phyloP scores from a whole-genome alignment of 225 moss, liverwort and hornwort species.

The Antitrichia curtipendula region DNA sequence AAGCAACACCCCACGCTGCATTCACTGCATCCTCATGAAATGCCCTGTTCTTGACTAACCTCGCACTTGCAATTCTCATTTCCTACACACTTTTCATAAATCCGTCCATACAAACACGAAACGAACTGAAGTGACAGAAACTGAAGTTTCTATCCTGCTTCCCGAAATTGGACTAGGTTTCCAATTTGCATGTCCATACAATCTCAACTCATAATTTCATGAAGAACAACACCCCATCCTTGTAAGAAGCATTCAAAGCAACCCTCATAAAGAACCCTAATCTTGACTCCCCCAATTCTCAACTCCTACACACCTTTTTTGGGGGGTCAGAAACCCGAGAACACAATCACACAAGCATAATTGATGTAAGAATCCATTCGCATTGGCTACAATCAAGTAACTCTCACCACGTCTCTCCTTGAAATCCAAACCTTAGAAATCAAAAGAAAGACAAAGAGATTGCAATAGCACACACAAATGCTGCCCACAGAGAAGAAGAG shows the following conservation, averaged over 20 bases:
- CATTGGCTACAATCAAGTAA: neutral
- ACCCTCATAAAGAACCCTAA: neutral
- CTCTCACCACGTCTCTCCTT: neutral
- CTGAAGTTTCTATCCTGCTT: neutral
- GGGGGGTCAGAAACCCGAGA: neutral
- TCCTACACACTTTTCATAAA: neutral
- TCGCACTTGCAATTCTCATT: neutral
- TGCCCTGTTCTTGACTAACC: neutral
- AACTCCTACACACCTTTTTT: neutral
- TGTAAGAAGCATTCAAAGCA: neutral
- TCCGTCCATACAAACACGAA: neutral
- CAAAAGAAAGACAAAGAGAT: neutral
- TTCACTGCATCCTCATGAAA: neutral
- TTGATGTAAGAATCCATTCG: neutral
- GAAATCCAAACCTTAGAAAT: neutral
- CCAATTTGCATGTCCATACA: neutral
- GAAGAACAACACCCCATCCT: neutral
- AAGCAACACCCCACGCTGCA: neutral
- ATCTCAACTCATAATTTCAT: neutral
- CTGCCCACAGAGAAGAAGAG: neutral
- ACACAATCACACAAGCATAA: neutral
- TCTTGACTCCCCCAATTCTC: neutral
- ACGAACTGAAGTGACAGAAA: neutral
- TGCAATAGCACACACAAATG: neutral
- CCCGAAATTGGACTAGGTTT: neutral